These are phyloP conservation scores for Globisporangium carolinianum DNA, from an alignment of 352 stramenopile species.

Conservation along the genomic window DNA sequence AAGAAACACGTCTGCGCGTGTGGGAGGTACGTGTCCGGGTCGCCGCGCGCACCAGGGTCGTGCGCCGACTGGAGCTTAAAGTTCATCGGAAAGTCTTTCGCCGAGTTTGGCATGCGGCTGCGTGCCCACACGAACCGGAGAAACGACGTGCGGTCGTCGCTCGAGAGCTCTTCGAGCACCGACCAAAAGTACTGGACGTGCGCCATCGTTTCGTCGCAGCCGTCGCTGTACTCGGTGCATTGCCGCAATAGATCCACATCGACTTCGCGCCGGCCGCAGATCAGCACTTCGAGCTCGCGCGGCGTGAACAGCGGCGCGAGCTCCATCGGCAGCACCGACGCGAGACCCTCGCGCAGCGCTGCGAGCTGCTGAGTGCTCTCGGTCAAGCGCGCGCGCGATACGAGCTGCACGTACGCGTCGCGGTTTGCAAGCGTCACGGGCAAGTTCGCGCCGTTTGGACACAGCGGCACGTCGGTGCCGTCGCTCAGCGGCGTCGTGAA, in stretches of 20 bases:
- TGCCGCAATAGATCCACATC: conserved; percentile 94
- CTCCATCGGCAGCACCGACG: conserved; percentile 94
- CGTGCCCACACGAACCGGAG: conserved; percentile 97
- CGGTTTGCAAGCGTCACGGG: conserved; percentile 58
- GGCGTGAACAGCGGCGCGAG: conserved; percentile 94
- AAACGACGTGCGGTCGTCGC: conserved; percentile 93
- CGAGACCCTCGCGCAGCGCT: conserved; percentile 82
- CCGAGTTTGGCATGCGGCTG: conserved; percentile 94
- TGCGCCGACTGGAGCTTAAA: conserved; percentile 81
- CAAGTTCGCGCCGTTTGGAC: conserved; percentile 63
- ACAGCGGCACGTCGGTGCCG: conserved; percentile 61
- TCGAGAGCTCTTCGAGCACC: conserved; percentile 93
- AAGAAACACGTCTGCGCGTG: conserved; percentile 99
- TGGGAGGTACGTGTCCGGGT: conserved; percentile 91
- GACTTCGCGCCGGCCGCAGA: conserved; percentile 95
- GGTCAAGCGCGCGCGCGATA: conserved; percentile 62
- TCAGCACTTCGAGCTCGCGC: conserved; percentile 92
- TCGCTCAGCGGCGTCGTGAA: conserved; percentile 79
- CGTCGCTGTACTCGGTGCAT: conserved; percentile 96
- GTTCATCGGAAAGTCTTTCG: conserved; percentile 96
- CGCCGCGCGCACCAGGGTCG: conserved; percentile 58
- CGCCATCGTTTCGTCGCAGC: conserved; percentile 85
- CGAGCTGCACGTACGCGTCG: conserved; percentile 51
- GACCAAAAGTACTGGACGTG: conserved; percentile 96
- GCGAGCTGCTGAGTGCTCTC: conserved; percentile 79